Evolutionary conservation across 2,329 filamentous ascomycete species (phyloP).

Genomic region (Aspergillus viridinutans): DNA sequence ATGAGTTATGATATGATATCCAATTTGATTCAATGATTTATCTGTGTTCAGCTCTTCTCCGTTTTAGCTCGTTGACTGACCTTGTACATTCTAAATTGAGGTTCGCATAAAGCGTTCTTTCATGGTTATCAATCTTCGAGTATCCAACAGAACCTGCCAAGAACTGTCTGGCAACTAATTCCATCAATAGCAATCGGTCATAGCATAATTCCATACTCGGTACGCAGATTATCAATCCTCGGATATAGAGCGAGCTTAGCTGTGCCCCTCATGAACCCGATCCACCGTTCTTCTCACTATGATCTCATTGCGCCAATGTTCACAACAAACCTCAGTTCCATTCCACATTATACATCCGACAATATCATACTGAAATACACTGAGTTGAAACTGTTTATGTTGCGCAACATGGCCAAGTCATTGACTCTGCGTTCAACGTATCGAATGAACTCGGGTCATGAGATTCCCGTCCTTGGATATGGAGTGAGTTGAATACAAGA

Average conservation of each 20-base stretch:
- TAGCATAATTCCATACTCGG: not conserved
- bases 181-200: not conserved
- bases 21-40: not conserved
- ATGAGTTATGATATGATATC: not conserved
- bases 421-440: conserved; percentile 37
- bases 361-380: not conserved
- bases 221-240: not conserved
- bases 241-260: not conserved
- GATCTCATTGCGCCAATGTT: not conserved
- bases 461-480: conserved; percentile 58
- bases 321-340: not conserved
- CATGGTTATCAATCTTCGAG: not conserved
- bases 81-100: not conserved
- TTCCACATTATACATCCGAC: not conserved
- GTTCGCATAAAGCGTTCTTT: not conserved
- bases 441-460: conserved; percentile 55
- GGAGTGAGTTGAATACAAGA: conserved; percentile 42
- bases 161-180: not conserved
- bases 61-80: not conserved
- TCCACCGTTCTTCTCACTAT: not conserved
- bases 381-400: not conserved
- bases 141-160: not conserved
- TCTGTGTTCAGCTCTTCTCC: not conserved
- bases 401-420: conserved; percentile 14
- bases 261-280: not conserved